Conservation (phyloP, 768 basidiomycete species). For the Mycena filopes region DNA sequence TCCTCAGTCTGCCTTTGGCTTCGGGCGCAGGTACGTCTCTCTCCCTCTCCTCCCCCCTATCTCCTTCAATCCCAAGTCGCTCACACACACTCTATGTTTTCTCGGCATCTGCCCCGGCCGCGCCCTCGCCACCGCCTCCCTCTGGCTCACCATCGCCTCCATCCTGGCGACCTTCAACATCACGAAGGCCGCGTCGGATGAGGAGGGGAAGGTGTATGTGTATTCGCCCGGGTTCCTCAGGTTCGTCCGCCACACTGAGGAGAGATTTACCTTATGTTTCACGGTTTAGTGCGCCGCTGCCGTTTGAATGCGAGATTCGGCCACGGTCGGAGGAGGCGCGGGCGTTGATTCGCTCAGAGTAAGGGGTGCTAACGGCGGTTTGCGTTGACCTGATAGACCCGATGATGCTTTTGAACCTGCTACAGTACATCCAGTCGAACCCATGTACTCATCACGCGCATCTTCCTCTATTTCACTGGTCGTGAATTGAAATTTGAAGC, state of each 20-base stretch:
- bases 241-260: neutral
- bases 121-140: slow-evolving; percentile 35
- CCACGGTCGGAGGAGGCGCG: neutral
- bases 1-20: slow-evolving; percentile 35
- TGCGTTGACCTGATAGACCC: too few relatives aligned
- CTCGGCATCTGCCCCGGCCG: slow-evolving; percentile 33
- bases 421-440: too few relatives aligned
- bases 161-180: slow-evolving; percentile 41
- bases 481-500: too few relatives aligned
- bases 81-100: too few relatives aligned
- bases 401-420: too few relatives aligned
- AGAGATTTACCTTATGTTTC: neutral
- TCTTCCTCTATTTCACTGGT: too few relatives aligned
- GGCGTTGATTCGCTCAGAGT: too few relatives aligned
- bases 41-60: neutral
- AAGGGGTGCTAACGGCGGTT: too few relatives aligned
- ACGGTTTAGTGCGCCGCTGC: neutral
- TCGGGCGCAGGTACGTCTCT: slow-evolving; percentile 35
- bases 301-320: slow-evolving; percentile 6
- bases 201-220: slow-evolving; percentile 31
- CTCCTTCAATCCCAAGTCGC: too few relatives aligned
- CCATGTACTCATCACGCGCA: too few relatives aligned
- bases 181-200: slow-evolving; percentile 33
- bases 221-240: slow-evolving; percentile 5
- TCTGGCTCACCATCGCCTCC: slow-evolving; percentile 40